Evolutionary conservation across 257 asterid species (phyloP).

Genomic region (Primulina huaijiensis): DNA sequence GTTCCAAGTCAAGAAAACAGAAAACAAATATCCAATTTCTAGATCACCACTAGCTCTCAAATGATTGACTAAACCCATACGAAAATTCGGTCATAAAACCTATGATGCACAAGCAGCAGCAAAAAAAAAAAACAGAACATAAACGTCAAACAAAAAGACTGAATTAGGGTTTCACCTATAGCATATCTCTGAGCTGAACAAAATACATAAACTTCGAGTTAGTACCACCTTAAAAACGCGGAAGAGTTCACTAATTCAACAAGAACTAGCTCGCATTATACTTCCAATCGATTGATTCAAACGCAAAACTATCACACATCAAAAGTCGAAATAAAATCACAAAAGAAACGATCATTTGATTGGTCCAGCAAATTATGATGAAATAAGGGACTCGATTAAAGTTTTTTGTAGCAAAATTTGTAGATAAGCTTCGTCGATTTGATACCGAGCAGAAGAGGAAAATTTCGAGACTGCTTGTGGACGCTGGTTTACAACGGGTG

Average conservation of each 20-base stretch:
- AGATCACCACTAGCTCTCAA: constrained; percentile 18
- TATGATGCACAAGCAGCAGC: background rate
- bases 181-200: constrained; percentile 32
- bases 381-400: constrained; percentile 16
- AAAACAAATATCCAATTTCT: background rate
- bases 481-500: background rate
- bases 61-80: constrained; percentile 17
- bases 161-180: constrained; percentile 42
- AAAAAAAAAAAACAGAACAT: background rate
- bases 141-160: background rate
- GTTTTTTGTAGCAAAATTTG: background rate
- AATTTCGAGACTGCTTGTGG: background rate
- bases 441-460: background rate
- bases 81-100: background rate
- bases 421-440: background rate
- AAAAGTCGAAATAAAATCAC: constrained; percentile 18
- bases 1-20: constrained; percentile 20
- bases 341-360: constrained; percentile 2
- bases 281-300: constrained; percentile 23
- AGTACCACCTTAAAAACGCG: constrained; percentile 21
- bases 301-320: constrained; percentile 8
- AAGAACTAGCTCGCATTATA: constrained; percentile 27
- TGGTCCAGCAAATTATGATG: background rate
- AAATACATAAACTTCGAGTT: constrained; percentile 12
- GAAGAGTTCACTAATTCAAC: constrained; percentile 19